A percentile compares a stretch with the other conserved stretches of the same genome.
These are phyloP conservation scores for Salix brachista DNA, from an alignment of 345 rosid genomes.

Conservation along the genomic window DNA sequence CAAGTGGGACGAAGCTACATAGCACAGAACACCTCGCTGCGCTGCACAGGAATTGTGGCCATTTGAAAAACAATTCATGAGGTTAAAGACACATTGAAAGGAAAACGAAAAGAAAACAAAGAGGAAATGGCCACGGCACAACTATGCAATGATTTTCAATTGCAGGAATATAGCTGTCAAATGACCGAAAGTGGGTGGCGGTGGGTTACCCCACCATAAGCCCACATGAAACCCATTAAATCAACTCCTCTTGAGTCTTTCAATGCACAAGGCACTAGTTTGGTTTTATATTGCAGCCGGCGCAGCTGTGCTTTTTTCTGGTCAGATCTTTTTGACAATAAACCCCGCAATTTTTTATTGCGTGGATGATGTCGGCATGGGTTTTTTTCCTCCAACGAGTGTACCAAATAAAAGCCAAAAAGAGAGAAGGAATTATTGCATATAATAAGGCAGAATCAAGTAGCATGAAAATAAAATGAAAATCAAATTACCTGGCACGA, in stretches of 20 bases:
- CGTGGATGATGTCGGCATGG: not conserved
- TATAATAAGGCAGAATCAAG: not conserved
- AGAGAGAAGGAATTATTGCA: not conserved
- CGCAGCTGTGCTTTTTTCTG: not conserved
- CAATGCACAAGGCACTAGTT: not conserved
- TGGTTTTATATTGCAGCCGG: not conserved
- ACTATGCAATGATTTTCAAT: not conserved
- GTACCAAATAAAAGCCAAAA: not conserved
- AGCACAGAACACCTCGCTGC: too few species aligned
- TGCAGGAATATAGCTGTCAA: conserved; percentile 1
- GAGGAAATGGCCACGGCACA: not conserved
- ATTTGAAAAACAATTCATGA: not conserved
- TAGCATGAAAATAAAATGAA: not conserved
- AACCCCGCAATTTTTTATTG: not conserved
- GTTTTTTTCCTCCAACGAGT: not conserved
- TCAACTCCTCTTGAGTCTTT: not conserved
- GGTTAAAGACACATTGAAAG: not conserved
- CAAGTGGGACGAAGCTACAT: too few species aligned
- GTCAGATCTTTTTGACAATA: not conserved
- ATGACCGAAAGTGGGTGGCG: not conserved
- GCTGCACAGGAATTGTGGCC: not conserved
- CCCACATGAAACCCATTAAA: not conserved
- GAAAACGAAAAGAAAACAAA: not conserved
- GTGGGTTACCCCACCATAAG: not conserved
- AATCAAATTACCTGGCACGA: not conserved